Conservation (phyloP, 2,329 filamentous ascomycete species). For the Venturia oleaginea region DNA sequence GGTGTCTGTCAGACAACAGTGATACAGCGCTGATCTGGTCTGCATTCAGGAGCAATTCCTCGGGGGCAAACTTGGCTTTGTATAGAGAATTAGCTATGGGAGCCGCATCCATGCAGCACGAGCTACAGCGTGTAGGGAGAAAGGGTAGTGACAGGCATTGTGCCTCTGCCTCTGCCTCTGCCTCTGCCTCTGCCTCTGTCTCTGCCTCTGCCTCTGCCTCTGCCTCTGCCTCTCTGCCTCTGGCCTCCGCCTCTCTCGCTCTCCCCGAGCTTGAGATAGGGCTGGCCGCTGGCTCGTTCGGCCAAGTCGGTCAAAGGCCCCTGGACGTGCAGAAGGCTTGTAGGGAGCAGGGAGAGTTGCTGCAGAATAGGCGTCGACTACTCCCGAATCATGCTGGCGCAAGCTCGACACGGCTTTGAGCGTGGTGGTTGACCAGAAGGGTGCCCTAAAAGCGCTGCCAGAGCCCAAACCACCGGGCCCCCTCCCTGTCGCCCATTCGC, state of each 20-base stretch:
- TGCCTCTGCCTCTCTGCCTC: neutral
- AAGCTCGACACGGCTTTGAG: neutral
- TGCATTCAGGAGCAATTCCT: neutral
- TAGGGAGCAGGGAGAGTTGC: neutral
- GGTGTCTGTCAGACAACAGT: neutral
- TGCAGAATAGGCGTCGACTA: slow-evolving; percentile 1
- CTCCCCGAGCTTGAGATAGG: slow-evolving; percentile 11
- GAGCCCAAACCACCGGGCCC: neutral
- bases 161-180: no score
- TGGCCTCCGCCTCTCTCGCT: slow-evolving; percentile 6
- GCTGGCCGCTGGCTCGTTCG: slow-evolving; percentile 3
- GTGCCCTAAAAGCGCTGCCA: neutral
- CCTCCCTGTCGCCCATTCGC: neutral
- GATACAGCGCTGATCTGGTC: slow-evolving; percentile 1
- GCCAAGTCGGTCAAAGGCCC: slow-evolving; percentile 7
- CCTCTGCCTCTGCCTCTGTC: no score
- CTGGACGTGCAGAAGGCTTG: neutral
- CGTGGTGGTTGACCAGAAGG: neutral
- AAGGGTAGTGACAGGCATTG: no score
- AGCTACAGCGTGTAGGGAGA: slow-evolving; percentile 7
- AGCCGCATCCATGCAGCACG: slow-evolving; percentile 3
- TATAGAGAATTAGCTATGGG: neutral
- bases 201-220: no score
- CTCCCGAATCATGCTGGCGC: neutral
- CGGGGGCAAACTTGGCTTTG: slow-evolving; percentile 8